phyloP scores from a whole-genome alignment of 2,329 filamentous ascomycete species.

The Trichoderma koningii region DNA sequence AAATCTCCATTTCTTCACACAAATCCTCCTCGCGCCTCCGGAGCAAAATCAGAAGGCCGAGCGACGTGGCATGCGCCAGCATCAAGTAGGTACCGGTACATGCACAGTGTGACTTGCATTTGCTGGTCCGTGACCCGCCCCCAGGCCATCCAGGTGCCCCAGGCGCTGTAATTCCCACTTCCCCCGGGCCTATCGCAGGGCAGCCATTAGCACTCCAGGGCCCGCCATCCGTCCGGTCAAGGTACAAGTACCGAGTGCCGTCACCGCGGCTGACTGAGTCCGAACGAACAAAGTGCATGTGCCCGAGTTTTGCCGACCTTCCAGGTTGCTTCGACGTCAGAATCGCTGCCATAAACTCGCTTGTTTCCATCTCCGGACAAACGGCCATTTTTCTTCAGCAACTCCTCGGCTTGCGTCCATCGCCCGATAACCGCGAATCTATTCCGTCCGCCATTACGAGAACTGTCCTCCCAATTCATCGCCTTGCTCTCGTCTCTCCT shows the following conservation, averaged over 20 bases:
- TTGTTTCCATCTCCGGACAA: constrained; percentile 12
- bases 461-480: too few relatives aligned
- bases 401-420: background rate
- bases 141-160: constrained; percentile 14
- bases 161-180: background rate
- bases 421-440: background rate
- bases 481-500: too few relatives aligned
- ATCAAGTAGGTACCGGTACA: background rate
- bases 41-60: constrained; percentile 3
- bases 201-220: constrained; percentile 37
- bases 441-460: background rate
- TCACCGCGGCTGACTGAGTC: background rate
- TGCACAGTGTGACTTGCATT: constrained; percentile 24
- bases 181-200: constrained; percentile 38
- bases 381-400: constrained; percentile 3
- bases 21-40: background rate
- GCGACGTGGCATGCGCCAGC: background rate
- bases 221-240: background rate
- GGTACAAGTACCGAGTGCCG: background rate
- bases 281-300: background rate
- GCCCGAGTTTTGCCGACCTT: constrained; percentile 28
- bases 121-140: background rate
- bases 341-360: constrained; percentile 10
- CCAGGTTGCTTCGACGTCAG: constrained; percentile 27
- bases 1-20: too few relatives aligned